phyloP scores from a whole-genome alignment of 148 eudicot species.

The Polygonum maritimum region DNA sequence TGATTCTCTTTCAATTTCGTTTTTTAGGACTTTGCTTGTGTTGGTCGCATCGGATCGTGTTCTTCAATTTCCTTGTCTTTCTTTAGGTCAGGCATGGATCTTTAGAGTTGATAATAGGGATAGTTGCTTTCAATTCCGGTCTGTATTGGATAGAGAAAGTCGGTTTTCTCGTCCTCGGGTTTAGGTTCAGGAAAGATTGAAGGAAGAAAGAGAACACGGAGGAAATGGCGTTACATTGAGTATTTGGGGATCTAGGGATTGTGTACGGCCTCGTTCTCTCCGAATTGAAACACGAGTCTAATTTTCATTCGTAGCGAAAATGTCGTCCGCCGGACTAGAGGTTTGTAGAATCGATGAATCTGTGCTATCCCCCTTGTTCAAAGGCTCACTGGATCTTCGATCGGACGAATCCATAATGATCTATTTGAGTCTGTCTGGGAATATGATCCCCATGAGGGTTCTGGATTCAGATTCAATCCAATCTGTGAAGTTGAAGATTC shows the following conservation, averaged over 20 bases:
- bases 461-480: conserved; percentile 66
- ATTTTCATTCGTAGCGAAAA: conserved; percentile 6
- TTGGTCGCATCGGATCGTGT: not conserved
- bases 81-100: not conserved
- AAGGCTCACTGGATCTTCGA: conserved; percentile 26
- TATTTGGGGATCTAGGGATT: conserved; percentile 4
- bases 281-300: conserved; percentile 1
- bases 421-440: conserved; percentile 55
- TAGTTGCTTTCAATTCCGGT: not conserved
- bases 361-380: conserved; percentile 23
- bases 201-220: not conserved
- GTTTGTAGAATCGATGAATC: conserved; percentile 43
- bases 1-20: not conserved
- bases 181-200: not conserved
- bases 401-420: conserved; percentile 41
- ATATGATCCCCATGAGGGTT: conserved; percentile 56
- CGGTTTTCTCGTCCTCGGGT: not conserved
- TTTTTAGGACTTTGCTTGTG: not conserved
- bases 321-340: conserved; percentile 75
- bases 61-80: not conserved
- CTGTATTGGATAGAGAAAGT: not conserved
- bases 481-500: conserved; percentile 69
- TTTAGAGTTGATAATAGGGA: not conserved
- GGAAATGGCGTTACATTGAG: not conserved
- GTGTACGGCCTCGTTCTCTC: not conserved